Conservation (phyloP, 73 alveolate genomes). For the Symbiodinium natans region DNA sequence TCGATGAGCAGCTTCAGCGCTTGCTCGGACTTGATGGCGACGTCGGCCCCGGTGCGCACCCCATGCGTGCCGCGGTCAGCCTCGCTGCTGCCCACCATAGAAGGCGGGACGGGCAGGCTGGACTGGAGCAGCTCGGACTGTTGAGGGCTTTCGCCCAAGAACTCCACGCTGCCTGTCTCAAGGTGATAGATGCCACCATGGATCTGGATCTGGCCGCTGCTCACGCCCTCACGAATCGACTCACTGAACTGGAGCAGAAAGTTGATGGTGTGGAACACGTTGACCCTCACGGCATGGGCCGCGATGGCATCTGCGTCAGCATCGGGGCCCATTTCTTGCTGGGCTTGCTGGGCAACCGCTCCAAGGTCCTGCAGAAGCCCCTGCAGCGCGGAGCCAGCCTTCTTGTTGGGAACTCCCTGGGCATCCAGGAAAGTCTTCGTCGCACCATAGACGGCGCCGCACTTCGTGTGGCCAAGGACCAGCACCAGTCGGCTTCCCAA, state of each 20-base stretch:
- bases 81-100: slow-evolving; percentile 17
- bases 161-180: slow-evolving; percentile 68
- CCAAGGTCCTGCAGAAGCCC: slow-evolving; percentile 63
- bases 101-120: slow-evolving; percentile 45
- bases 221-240: slow-evolving; percentile 29
- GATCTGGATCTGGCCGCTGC: slow-evolving; percentile 39
- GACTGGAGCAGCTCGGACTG: slow-evolving; percentile 37
- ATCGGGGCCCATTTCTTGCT: slow-evolving; percentile 32
- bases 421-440: slow-evolving; percentile 49
- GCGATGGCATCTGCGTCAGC: slow-evolving; percentile 35
- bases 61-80: slow-evolving; percentile 26
- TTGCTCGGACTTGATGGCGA: neutral
- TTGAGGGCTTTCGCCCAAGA: slow-evolving; percentile 7
- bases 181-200: slow-evolving; percentile 51
- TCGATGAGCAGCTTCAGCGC: slow-evolving; percentile 52
- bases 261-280: slow-evolving; percentile 45
- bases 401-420: neutral
- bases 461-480: slow-evolving; percentile 8
- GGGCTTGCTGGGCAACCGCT: slow-evolving; percentile 29
- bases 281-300: slow-evolving; percentile 63
- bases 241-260: slow-evolving; percentile 16
- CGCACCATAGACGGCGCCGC: slow-evolving; percentile 61
- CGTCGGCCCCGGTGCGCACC: slow-evolving; percentile 60
- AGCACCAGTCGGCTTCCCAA: slow-evolving; percentile 1
- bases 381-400: slow-evolving; percentile 17